Base-by-base conservation (phyloP, 441 rosid species). In the Omphalea diandra region DNA sequence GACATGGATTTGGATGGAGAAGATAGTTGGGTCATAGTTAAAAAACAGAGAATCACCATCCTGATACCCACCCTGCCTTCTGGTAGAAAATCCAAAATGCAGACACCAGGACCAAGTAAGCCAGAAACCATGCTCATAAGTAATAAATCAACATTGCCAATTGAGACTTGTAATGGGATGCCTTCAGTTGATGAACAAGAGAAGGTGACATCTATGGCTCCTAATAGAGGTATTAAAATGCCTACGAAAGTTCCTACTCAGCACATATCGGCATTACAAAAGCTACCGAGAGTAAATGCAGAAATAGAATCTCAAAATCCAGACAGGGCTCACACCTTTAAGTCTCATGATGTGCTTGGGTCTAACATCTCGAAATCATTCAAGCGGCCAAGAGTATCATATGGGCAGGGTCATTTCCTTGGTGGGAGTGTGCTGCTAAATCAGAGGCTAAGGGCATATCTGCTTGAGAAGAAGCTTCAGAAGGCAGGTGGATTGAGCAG, bases 1-100 rank as follows among this genome's bases (percentile, higher is more conserved):
- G 87, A 81, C 64, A 72, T 75, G 44, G 87, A 74, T 59, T 53
- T 73, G 20, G 73, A 32, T 36, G 87, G 69, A 54, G 92, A 86
- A 66, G 91, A 85, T 26, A 63, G 84, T 70, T 91, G 98, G 98
- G 81, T 91, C 11, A 67, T 91, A 15, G 96, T 94, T 73, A 91
- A 90, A 73, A 90, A 82, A 81, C 97, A 91, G 81, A 84, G 81
- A 75, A 83, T 94, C 74, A 83, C 88, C 63, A 86, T 94, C 81
- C 77, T 88, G 29, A 71, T 91, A 73, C 97, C 98, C 52, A 77
- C 95, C 44, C 80, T 78, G 38, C 81, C 84, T 32, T 35, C 43
- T 5, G 71, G 82, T 50, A 75, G 68, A 57, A 76, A 65, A 44
- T 65, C 82, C 49, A 69, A 63, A 26, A 18, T 69, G 50, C 76